Conservation (phyloP, 345 rosid genomes). For the Gossypium anomalum region DNA sequence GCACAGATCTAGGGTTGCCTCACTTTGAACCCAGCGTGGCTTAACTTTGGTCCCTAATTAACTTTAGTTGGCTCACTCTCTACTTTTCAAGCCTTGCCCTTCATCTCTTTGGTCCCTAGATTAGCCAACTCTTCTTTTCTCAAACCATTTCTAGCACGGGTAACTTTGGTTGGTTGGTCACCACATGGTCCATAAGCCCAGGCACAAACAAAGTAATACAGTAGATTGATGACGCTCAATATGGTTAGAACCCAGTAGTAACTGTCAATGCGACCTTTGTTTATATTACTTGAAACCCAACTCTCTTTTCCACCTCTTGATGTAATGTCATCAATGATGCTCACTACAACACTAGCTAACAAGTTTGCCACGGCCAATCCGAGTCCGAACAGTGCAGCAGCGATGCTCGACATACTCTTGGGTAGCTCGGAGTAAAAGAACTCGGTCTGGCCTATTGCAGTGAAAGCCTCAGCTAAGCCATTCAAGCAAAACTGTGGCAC, state of each 20-base stretch:
- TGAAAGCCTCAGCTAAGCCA: constrained; percentile 70
- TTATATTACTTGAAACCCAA: constrained; percentile 69
- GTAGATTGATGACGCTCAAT: constrained; percentile 48
- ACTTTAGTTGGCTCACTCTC: background rate
- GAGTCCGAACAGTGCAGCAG: constrained; percentile 51
- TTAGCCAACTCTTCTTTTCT: background rate
- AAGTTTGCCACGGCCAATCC: constrained; percentile 62
- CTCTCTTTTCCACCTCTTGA: constrained; percentile 41
- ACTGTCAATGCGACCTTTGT: constrained; percentile 63
- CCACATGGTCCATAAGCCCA: constrained; percentile 69
- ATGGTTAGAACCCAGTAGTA: constrained; percentile 65
- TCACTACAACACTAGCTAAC: constrained; percentile 51
- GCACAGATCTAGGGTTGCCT: background rate
- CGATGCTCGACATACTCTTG: constrained; percentile 67
- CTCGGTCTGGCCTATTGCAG: constrained; percentile 64
- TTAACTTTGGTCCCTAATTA: too few relatives aligned
- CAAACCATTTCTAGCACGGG: too few relatives aligned
- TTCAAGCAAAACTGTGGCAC: constrained; percentile 51
- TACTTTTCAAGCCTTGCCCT: constrained; percentile 26
- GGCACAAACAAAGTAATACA: constrained; percentile 58
- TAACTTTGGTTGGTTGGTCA: constrained; percentile 26
- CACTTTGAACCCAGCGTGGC: too few relatives aligned
- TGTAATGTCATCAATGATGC: constrained; percentile 31
- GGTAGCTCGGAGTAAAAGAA: constrained; percentile 78
- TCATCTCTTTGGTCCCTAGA: constrained; percentile 7